Evolutionary conservation across 345 rosid genomes (phyloP), one percentile per base, ranked within the genome.

Genomic region (Orychophragmus violaceus): DNA sequence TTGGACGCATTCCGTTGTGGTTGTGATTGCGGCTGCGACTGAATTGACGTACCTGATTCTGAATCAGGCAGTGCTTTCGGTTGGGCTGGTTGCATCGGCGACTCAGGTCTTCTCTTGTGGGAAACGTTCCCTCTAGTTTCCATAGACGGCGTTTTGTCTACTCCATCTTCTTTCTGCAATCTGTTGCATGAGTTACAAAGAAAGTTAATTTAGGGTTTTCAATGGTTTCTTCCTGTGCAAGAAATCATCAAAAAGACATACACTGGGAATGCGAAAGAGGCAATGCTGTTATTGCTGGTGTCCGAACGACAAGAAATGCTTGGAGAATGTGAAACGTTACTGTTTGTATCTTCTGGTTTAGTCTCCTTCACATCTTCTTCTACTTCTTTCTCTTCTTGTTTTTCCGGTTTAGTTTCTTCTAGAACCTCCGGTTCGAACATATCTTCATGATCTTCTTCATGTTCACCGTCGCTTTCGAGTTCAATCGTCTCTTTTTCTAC

Each of bases 211-310:
- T 16, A 72, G 61, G 66, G 66, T 13, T 72, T 67, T 0, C 13
- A 8, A 5, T 8, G 3, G 10, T 65, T 65, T 59, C 55, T 59
- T 49, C 3, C 0, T 0, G 0, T 35, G 2, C 33, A 69, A 69
- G 67, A 2, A 70, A 53, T 3, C 23, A 3, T 2, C 14, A 25
- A 0, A 30, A 55, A 0, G 36, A 65, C 95, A 82, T 78, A 94
- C 97, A 80, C 2, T 13, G 87, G 96, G 75, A 88, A 94, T 7
- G 80, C 87, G 64, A 90, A 88, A 23, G 99, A 90, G 11, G 59
- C 24, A 17, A 69, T 62, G 73, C 97, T 88, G 48, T 74, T 51
- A 14, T 10, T 69, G 18, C 84, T 85, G 0, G 70, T 76, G 14
- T 69, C 79, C 13, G 87, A 83, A 37, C 4, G 82, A 14, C 54